Evolutionary conservation across 805 yeast genomes (phyloP).

Genomic region (Tetrapisispora fleetii): DNA sequence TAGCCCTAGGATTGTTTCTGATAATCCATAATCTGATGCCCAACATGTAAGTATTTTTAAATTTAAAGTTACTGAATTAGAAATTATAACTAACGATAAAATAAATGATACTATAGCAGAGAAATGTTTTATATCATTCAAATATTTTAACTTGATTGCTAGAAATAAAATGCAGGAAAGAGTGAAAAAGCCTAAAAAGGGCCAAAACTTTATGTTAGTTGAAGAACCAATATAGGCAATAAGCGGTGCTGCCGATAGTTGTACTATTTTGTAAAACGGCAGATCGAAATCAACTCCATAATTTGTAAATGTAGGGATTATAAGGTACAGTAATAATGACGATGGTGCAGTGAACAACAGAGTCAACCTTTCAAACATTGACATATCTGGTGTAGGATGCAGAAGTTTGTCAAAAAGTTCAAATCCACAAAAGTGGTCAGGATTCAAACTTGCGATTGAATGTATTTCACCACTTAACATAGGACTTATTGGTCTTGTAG

Average conservation of each 20-base stretch:
- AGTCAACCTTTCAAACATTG: conserved; percentile 9
- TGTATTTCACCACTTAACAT: neutral
- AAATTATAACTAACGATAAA: conserved; percentile 57
- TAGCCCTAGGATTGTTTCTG: conserved; percentile 75
- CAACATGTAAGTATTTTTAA: conserved; percentile 53
- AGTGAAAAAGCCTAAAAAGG: neutral
- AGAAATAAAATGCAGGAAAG: neutral
- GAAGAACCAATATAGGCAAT: neutral
- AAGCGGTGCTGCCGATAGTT: conserved; percentile 8
- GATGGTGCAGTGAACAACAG: conserved; percentile 19
- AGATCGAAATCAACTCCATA: conserved; percentile 1
- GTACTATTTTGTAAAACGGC: conserved; percentile 6
- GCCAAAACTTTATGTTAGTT: neutral
- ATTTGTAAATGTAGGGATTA: conserved; percentile 12
- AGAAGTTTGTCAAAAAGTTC: conserved; percentile 1
- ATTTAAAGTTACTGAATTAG: conserved; percentile 34
- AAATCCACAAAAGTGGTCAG: neutral
- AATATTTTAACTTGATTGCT: neutral
- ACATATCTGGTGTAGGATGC: neutral
- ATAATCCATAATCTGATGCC: conserved; percentile 48
- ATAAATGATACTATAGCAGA: conserved; percentile 49
- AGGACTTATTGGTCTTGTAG: neutral
- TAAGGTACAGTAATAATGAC: conserved; percentile 8
- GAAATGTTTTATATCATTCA: conserved; percentile 1
- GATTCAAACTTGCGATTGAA: neutral